These are phyloP conservation scores for Scheffersomyces coipomensis DNA, from an alignment of 805 yeast species.

Conservation along the genomic window DNA sequence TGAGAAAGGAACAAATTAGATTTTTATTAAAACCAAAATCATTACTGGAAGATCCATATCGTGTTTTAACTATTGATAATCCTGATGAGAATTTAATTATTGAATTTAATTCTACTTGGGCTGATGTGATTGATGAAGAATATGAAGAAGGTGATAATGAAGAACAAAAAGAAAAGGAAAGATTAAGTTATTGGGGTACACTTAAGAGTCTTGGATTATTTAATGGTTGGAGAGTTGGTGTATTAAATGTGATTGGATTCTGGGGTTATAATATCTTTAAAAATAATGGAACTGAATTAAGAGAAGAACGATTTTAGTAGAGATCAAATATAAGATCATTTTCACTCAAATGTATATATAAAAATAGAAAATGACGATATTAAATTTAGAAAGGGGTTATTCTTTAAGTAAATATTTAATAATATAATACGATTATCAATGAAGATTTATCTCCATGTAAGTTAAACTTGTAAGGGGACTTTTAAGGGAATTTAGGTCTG, in stretches of 20 bases:
- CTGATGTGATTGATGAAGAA: slow-evolving; percentile 18
- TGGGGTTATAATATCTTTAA: slow-evolving; percentile 73
- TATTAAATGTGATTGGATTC: slow-evolving; percentile 73
- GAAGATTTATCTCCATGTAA: too few relatives aligned
- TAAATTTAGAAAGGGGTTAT: too few relatives aligned
- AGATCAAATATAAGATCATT: too few relatives aligned
- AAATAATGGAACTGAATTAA: slow-evolving; percentile 41
- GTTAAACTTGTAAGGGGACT: too few relatives aligned
- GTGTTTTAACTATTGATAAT: slow-evolving; percentile 42
- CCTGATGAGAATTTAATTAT: slow-evolving; percentile 55
- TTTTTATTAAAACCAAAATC: slow-evolving; percentile 48
- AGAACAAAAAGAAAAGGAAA: not conserved
- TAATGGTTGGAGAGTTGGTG: slow-evolving; percentile 91
- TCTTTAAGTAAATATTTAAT: too few relatives aligned
- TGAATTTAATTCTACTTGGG: slow-evolving; percentile 31
- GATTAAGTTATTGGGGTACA: slow-evolving; percentile 42
- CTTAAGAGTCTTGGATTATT: slow-evolving; percentile 42
- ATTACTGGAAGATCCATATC: slow-evolving; percentile 29
- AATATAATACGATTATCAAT: too few relatives aligned
- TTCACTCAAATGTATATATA: too few relatives aligned
- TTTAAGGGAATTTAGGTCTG: too few relatives aligned
- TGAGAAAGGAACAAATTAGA: slow-evolving; percentile 79
- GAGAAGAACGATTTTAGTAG: slow-evolving; percentile 30
- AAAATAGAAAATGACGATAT: too few relatives aligned
- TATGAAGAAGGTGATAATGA: not conserved